Evolutionary conservation across 768 basidiomycete genomes (phyloP).

Genomic region (Russula emetica): DNA sequence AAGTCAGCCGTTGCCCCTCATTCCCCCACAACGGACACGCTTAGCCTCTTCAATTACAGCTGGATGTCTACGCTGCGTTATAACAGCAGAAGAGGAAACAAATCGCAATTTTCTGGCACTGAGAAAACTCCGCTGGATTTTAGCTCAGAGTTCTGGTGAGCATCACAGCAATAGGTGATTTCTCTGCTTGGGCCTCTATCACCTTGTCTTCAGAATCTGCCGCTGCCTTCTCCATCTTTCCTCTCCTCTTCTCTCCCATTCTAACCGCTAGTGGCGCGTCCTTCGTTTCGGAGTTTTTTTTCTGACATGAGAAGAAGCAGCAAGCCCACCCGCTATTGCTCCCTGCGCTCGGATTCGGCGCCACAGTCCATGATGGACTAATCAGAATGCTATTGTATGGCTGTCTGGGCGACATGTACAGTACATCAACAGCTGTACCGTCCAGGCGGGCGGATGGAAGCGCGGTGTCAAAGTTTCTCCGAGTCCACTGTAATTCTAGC

Average conservation of each 20-base stretch:
- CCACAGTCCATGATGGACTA: background rate
- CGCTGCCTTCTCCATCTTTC: background rate
- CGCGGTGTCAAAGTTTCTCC: background rate
- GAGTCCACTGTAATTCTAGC: background rate
- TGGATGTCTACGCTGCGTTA: background rate
- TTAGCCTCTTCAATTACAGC: background rate
- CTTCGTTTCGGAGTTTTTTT: background rate
- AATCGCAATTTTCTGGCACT: background rate
- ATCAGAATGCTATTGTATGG: background rate
- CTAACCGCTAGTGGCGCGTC: background rate
- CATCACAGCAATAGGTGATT: background rate
- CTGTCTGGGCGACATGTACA: too few species aligned
- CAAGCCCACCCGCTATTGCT: background rate
- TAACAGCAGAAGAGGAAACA: background rate
- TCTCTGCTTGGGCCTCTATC: background rate
- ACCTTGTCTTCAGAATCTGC: background rate
- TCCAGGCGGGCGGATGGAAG: background rate
- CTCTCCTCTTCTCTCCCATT: background rate
- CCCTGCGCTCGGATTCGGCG: background rate
- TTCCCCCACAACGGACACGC: background rate
- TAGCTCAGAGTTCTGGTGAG: background rate
- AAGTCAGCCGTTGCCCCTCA: too few species aligned
- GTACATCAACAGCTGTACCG: background rate
- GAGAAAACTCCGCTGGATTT: background rate
- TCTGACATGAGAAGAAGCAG: background rate